Base-by-base conservation (phyloP, 2,329 filamentous ascomycete species). In the Aspergillus flavus region DNA sequence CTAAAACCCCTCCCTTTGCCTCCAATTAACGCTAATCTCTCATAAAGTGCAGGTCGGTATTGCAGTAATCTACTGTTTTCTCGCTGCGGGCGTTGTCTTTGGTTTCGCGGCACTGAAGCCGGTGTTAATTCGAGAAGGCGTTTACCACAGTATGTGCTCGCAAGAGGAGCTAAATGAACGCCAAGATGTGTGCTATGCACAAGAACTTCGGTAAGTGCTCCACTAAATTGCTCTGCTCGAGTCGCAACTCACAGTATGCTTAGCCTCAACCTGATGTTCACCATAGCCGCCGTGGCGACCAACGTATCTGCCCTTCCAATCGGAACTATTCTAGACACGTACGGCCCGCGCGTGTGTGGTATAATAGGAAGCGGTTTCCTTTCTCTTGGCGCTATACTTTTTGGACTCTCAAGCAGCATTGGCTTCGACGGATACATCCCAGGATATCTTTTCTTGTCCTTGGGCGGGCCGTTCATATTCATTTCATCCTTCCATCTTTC, bases 221-320 rank as follows among this genome's bases (percentile, higher is more conserved):
- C 14, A 28, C n/a, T n/a, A 11, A 9, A 16, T 36, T 19, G 6
- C 6, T 19, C 6, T 11, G 32, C 12, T 36, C 14, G 52, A 14
- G n/a, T 32, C 2, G 32, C 32, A 39, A 39, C 57, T 63, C 43
- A 63, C 59, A 52, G 16, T 21, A 41, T 32, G 6, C n/a, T 16
- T 58, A 84, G 83, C 63, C 84, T 97, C 61, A 97, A 97, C 76
- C 82, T 97, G 68, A 96, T 96, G 91, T 97, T 97, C 82, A 96
- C 93, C 6, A 86, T 93, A 46, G 93, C 93, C 14, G 93, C 93
- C 16, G 93, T 96, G 11, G 91, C 87, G 7, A 96, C 93, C 45
- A 97, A 97, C 72, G 90, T 96, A 14, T 92, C 89, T 46, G 93
- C 94, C 14, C 83, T 97, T 7, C 92, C 93, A 2, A 88, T 96